A percentile compares a stretch with the other conserved stretches of the same genome.
Evolutionary conservation across 73 alveolate species (phyloP).

Genomic region (Halteria grandinella): DNA sequence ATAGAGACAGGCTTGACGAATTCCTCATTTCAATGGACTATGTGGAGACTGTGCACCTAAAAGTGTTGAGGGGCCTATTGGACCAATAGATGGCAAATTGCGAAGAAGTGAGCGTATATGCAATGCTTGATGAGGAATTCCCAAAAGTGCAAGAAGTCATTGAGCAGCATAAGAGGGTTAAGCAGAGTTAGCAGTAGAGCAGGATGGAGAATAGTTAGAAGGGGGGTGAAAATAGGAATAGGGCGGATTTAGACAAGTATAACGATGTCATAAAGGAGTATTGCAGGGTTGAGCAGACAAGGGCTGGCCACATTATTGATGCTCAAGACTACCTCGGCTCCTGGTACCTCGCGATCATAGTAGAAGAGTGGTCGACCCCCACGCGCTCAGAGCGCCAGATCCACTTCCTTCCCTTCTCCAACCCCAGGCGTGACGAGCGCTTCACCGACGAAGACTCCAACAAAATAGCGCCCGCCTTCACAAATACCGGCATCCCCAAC

Average conservation of each 20-base stretch:
- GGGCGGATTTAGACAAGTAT: conserved; percentile 22
- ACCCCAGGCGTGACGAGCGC: conserved; percentile 18
- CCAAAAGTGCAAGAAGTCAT: conserved; percentile 2
- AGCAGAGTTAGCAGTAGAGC: background rate
- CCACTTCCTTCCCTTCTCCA: conserved; percentile 23
- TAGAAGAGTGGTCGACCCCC: background rate
- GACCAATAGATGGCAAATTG: background rate
- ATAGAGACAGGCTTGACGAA: conserved; percentile 32
- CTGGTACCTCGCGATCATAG: conserved; percentile 44
- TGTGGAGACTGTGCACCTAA: background rate
- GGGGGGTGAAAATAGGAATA: background rate
- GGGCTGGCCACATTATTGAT: conserved; percentile 19
- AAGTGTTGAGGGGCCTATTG: background rate
- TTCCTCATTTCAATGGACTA: background rate
- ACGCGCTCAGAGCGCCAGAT: background rate
- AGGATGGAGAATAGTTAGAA: background rate
- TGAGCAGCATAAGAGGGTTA: conserved; percentile 1
- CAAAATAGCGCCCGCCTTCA: conserved; percentile 26
- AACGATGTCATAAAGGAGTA: conserved; percentile 19
- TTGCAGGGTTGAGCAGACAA: conserved; percentile 16
- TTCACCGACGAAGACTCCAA: conserved; percentile 22
- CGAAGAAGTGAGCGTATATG: background rate
- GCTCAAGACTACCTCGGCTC: conserved; percentile 21
- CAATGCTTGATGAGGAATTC: background rate
- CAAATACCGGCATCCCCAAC: background rate